Evolutionary conservation across 805 yeast species (phyloP), one percentile per base, ranked within the genome.

Genomic region (Wickerhamomyces hampshirensis): DNA sequence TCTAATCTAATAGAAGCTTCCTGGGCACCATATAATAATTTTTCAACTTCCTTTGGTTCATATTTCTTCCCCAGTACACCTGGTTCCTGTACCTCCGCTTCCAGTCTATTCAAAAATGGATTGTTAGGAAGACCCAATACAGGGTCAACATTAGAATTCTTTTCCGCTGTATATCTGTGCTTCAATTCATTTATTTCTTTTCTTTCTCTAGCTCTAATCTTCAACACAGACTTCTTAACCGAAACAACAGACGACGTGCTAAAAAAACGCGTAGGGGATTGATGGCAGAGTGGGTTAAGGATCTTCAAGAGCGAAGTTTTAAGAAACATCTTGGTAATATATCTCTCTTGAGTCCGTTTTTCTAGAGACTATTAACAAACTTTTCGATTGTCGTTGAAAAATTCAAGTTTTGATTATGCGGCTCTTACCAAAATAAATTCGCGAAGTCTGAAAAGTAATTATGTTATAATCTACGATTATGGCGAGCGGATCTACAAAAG

Each of bases 1-100:
- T 42, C 51, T 14, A 51, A 47, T 32, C 62, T 67, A 34, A 65
- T 62, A 31, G 76, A 52, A 4, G 84, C 75, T 47, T 76, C 75
- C 54, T 82, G 84, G 9, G 89, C 93, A 27, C 95, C 93, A 47
- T 71, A 80, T 33, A 87, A 52, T 37, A 88, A 66, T 55, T 76
- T 83, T 43, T 87, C 93, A 32, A 86, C 80, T 51, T 86, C 89
- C 23, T 62, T 65, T 33, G 73, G 59, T 26, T 72, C 66, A 47
- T 74, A 77, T 0, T 83, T 80, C 46, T 70, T 69, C 12, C 83
- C 70, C 55, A 84, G 66, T 34, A 75, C 77, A 39, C 69, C 66
- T 12, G 83, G 82, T 56, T 85, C 93, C 30, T 69, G 66, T 31
- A 82, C 60, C 44, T 80, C 82, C 24, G 85, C 75, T 41, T 69